A percentile compares a stretch with the other conserved stretches of the same genome.
These are phyloP conservation scores for Citrus medica DNA, from an alignment of 345 rosid species.

Conservation along the genomic window DNA sequence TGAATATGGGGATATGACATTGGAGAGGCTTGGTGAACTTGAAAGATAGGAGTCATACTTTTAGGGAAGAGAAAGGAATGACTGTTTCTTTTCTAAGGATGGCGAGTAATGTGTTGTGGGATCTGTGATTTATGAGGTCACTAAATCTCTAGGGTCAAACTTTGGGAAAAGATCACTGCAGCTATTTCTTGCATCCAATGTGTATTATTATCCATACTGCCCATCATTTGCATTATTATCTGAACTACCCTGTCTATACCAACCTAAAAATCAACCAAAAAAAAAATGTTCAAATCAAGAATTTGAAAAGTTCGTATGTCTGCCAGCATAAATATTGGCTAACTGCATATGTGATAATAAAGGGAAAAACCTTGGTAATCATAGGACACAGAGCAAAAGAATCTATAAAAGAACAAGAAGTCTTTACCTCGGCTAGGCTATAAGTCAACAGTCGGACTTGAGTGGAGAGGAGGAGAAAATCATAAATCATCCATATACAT, in stretches of 20 bases:
- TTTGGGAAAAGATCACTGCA: background rate
- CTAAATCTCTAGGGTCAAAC: background rate
- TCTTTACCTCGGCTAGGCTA: background rate
- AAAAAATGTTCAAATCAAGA: background rate
- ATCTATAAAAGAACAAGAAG: background rate
- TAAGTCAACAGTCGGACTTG: background rate
- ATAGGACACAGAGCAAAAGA: background rate
- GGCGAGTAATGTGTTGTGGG: background rate
- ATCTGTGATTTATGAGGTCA: background rate
- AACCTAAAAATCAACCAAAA: background rate
- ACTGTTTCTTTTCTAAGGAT: background rate
- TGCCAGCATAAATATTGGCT: background rate
- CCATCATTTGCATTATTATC: background rate
- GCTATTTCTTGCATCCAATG: background rate
- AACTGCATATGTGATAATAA: background rate
- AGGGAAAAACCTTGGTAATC: background rate
- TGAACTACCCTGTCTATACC: background rate
- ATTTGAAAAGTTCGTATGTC: background rate
- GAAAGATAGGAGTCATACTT: background rate
- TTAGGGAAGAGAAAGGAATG: background rate
- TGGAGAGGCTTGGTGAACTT: background rate
- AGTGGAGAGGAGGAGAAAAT: background rate
- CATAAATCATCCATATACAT: background rate
- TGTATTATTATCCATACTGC: background rate
- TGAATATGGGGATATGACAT: background rate